Conservation (phyloP, 1,139 yeast genomes). For the Spencermartinsiella ligniputridi region DNA sequence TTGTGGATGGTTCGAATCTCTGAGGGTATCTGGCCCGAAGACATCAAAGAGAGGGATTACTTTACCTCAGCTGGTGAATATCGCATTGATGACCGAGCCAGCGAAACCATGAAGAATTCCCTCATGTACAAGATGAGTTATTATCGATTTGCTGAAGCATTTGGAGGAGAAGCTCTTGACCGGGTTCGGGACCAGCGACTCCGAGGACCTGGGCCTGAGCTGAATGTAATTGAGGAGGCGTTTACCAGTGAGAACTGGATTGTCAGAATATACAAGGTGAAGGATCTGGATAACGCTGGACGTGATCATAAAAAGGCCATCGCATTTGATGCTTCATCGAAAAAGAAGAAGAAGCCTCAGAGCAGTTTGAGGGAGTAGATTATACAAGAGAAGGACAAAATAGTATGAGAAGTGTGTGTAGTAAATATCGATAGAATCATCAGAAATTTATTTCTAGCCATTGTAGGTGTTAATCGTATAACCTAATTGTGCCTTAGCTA, state of each 20-base stretch:
- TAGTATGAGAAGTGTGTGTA: too few species aligned
- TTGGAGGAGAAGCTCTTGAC: constrained; percentile 61
- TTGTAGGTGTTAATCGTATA: too few species aligned
- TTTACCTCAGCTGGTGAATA: constrained; percentile 87
- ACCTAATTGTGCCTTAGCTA: too few species aligned
- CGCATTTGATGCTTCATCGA: constrained; percentile 30
- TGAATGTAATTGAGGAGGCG: constrained; percentile 85
- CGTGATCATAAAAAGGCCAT: constrained; percentile 45
- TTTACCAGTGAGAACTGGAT: constrained; percentile 96
- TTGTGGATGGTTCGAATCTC: constrained; percentile 98
- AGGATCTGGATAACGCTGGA: constrained; percentile 83
- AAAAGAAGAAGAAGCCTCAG: constrained; percentile 24
- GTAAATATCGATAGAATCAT: too few species aligned
- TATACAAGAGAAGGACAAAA: too few species aligned
- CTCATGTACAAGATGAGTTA: constrained; percentile 94
- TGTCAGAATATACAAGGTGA: constrained; percentile 90
- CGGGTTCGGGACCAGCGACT: constrained; percentile 84
- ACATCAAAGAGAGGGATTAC: constrained; percentile 76
- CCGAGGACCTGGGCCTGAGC: constrained; percentile 49
- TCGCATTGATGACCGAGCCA: constrained; percentile 75
- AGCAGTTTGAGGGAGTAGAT: constrained; percentile 20
- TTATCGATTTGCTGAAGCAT: constrained; percentile 77
- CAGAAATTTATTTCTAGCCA: too few species aligned
- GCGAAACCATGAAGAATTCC: constrained; percentile 80
- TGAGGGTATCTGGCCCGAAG: constrained; percentile 99